These are phyloP conservation scores for Lactifluus echinatus DNA, from an alignment of 768 basidiomycete genomes.

Conservation along the genomic window DNA sequence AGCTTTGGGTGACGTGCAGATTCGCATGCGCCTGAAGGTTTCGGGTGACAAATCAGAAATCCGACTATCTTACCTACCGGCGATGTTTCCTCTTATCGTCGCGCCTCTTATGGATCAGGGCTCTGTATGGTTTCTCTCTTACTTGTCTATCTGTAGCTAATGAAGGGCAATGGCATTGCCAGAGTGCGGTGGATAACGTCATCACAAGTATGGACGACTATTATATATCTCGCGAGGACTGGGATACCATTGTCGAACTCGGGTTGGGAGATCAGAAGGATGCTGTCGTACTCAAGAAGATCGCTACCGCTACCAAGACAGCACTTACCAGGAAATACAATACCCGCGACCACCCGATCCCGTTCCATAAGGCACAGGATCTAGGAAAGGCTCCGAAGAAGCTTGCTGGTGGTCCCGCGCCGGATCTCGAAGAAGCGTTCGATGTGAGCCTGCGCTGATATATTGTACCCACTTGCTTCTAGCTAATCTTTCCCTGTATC, in stretches of 20 bases:
- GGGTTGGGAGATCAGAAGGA: conserved; percentile 78
- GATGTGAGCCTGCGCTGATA: conserved; percentile 42
- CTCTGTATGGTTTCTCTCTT: conserved; percentile 45
- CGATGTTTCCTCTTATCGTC: conserved; percentile 76
- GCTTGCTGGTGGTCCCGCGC: conserved; percentile 59
- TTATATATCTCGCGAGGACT: conserved; percentile 87
- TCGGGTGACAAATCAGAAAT: conserved; percentile 89
- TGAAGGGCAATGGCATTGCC: conserved; percentile 8
- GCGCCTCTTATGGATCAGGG: conserved; percentile 69
- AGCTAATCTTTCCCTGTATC: neutral
- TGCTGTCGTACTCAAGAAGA: conserved; percentile 72
- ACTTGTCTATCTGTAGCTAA: neutral
- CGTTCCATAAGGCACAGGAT: conserved; percentile 86
- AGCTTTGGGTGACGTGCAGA: conserved; percentile 83
- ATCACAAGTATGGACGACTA: conserved; percentile 92
- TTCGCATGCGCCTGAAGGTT: conserved; percentile 89
- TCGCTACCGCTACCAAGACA: conserved; percentile 71
- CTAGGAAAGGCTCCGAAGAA: conserved; percentile 77
- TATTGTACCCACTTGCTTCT: neutral
- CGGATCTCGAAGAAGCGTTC: conserved; percentile 89
- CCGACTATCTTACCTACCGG: conserved; percentile 83
- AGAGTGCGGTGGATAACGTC: conserved; percentile 75
- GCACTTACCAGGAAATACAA: conserved; percentile 92
- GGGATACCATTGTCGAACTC: conserved; percentile 92
- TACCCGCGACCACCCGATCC: conserved; percentile 79